phyloP scores from a whole-genome alignment of 2,329 filamentous ascomycete genomes.

The Claviceps maximensis region DNA sequence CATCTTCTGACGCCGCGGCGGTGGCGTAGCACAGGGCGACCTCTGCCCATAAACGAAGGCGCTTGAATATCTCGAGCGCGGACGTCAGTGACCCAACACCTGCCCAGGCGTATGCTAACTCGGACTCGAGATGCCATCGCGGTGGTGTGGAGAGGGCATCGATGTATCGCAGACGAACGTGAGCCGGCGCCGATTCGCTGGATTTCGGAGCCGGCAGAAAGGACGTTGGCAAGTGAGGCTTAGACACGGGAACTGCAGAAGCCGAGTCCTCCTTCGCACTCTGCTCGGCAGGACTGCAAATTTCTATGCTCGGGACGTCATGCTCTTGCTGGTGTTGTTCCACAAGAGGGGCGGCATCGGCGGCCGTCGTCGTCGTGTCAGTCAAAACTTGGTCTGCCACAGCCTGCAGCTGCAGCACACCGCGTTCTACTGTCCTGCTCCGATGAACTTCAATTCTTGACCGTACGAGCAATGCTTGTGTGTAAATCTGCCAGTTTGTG shows the following conservation, averaged over 20 bases:
- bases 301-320: constrained; percentile 31
- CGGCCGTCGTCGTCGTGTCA: constrained; percentile 44
- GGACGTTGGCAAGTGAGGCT: constrained; percentile 43
- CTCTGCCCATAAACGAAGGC: constrained; percentile 87
- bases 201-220: constrained; percentile 70
- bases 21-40: constrained; percentile 77
- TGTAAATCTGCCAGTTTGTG: constrained; percentile 97
- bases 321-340: constrained; percentile 11
- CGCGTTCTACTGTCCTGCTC: constrained; percentile 77
- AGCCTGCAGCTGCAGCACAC: constrained; percentile 83
- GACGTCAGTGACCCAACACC: constrained; percentile 75
- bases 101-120: constrained; percentile 88
- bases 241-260: constrained; percentile 2
- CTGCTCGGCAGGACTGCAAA: constrained; percentile 25
- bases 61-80: constrained; percentile 90
- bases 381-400: constrained; percentile 91
- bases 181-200: constrained; percentile 64
- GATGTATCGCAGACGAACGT: constrained; percentile 68
- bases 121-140: constrained; percentile 86
- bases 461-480: constrained; percentile 78
- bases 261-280: constrained; percentile 5
- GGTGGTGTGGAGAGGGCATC: constrained; percentile 75
- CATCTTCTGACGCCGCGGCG: constrained; percentile 43
- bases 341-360: constrained; percentile 13
- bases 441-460: constrained; percentile 82